Conservation (phyloP, 768 basidiomycete species). For the Hericium rajendrae region DNA sequence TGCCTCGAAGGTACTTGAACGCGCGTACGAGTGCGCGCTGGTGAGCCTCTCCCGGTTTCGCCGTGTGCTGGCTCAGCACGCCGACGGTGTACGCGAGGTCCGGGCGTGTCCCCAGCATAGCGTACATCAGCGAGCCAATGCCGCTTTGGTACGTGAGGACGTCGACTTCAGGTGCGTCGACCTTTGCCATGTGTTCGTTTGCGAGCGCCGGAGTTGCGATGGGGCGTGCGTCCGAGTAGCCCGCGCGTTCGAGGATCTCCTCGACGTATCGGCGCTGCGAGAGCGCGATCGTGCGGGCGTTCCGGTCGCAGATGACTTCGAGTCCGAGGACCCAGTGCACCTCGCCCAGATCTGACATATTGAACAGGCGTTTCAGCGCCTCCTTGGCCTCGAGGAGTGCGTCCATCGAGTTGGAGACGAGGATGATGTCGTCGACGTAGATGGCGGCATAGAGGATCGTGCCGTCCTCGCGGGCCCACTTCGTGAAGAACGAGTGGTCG, state of each 20-base stretch:
- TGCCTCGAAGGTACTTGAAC: not conserved
- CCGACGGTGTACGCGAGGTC: slow-evolving; percentile 31
- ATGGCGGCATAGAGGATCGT: slow-evolving; percentile 1
- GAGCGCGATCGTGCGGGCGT: not conserved
- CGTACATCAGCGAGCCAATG: slow-evolving; percentile 27
- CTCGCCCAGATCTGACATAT: not conserved
- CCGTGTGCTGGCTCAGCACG: slow-evolving; percentile 23
- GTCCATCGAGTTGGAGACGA: not conserved
- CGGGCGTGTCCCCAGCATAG: slow-evolving; percentile 24
- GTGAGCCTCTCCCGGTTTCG: slow-evolving; percentile 19
- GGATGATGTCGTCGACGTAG: slow-evolving; percentile 18
- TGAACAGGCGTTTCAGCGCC: not conserved
- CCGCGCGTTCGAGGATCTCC: not conserved
- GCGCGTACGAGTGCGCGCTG: not conserved
- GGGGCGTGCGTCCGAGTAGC: not conserved
- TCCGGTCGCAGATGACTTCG: not conserved
- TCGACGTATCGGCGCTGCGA: not conserved
- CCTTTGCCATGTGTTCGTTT: not conserved
- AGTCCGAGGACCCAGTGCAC: not conserved
- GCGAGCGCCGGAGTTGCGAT: not conserved
- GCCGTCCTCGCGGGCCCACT: too few relatives aligned
- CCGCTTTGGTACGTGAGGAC: not conserved
- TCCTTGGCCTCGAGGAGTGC: not conserved
- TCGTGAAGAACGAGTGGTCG: slow-evolving; percentile 1
- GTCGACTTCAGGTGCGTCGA: not conserved